phyloP scores from a whole-genome alignment of 1,284 basidiomycete genomes.

The Cryptococcus sp. region DNA sequence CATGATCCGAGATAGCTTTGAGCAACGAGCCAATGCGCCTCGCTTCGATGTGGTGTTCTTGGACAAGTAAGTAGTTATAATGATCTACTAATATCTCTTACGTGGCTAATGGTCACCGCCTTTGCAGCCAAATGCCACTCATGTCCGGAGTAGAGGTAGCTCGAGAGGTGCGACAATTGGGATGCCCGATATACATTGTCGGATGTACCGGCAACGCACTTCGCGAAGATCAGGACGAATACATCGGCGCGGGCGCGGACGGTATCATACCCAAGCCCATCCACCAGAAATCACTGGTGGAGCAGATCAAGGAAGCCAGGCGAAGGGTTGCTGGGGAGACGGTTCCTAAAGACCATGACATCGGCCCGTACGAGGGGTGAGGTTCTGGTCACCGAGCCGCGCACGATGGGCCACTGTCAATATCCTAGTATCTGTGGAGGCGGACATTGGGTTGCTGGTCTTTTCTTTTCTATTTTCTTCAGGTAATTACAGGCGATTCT shows the following conservation, averaged over 20 bases:
- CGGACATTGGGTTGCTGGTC: too few relatives aligned
- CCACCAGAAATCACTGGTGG: conserved; percentile 43
- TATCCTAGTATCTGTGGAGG: too few relatives aligned
- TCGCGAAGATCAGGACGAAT: conserved; percentile 67
- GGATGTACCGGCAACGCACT: conserved; percentile 68
- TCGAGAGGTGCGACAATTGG: conserved; percentile 65
- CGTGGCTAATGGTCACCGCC: not conserved
- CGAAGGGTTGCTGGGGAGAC: conserved; percentile 38
- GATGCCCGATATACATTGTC: conserved; percentile 72
- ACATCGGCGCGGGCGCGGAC: conserved; percentile 73
- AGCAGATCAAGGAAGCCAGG: conserved; percentile 42
- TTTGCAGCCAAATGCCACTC: conserved; percentile 60
- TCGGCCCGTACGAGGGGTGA: not conserved
- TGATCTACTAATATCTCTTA: not conserved
- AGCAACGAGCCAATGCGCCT: conserved; percentile 29
- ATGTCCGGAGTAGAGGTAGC: conserved; percentile 76
- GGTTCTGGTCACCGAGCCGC: not conserved
- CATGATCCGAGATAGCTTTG: conserved; percentile 58
- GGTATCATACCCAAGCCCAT: conserved; percentile 48
- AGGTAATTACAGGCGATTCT: too few relatives aligned
- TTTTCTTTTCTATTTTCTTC: too few relatives aligned
- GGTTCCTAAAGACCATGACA: conserved; percentile 17
- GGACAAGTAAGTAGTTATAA: conserved; percentile 62
- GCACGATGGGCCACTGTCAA: too few relatives aligned
- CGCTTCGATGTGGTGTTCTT: conserved; percentile 73